Evolutionary conservation across 768 basidiomycete species (phyloP).

Genomic region (Boletus huronensis): DNA sequence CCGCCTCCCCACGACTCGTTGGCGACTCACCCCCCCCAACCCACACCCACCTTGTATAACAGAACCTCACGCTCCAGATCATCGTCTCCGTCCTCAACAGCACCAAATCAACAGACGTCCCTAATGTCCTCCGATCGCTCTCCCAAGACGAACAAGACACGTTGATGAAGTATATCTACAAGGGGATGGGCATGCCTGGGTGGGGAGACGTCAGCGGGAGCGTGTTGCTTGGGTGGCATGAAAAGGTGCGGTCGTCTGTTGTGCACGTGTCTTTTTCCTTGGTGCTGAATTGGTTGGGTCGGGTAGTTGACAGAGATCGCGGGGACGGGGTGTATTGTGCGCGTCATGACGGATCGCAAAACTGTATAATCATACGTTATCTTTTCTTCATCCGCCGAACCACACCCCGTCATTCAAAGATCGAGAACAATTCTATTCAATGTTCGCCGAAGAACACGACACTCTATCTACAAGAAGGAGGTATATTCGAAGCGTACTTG

Average conservation of each 20-base stretch:
- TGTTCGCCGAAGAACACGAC: background rate
- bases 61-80: slow-evolving; percentile 78
- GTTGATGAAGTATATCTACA: slow-evolving; percentile 98
- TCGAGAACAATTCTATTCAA: background rate
- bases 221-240: slow-evolving; percentile 82
- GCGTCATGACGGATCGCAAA: slow-evolving; percentile 71
- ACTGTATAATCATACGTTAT: slow-evolving; percentile 38
- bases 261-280: background rate
- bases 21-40: too few species aligned
- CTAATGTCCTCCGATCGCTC: slow-evolving; percentile 66
- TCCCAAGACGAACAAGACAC: slow-evolving; percentile 79
- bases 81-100: slow-evolving; percentile 90
- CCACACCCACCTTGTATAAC: background rate
- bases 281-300: background rate
- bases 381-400: background rate
- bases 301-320: slow-evolving; percentile 86
- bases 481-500: background rate
- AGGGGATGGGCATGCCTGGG: slow-evolving; percentile 78
- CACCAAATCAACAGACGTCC: slow-evolving; percentile 86
- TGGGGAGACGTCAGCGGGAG: slow-evolving; percentile 63
- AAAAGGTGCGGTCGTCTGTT: slow-evolving; percentile 60
- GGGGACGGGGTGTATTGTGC: slow-evolving; percentile 92
- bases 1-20: background rate
- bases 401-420: too few species aligned
- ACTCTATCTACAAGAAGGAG: background rate